These are phyloP conservation scores for Ophiostoma novo-ulmi DNA, from an alignment of 2,329 filamentous ascomycete genomes.

Conservation along the genomic window DNA sequence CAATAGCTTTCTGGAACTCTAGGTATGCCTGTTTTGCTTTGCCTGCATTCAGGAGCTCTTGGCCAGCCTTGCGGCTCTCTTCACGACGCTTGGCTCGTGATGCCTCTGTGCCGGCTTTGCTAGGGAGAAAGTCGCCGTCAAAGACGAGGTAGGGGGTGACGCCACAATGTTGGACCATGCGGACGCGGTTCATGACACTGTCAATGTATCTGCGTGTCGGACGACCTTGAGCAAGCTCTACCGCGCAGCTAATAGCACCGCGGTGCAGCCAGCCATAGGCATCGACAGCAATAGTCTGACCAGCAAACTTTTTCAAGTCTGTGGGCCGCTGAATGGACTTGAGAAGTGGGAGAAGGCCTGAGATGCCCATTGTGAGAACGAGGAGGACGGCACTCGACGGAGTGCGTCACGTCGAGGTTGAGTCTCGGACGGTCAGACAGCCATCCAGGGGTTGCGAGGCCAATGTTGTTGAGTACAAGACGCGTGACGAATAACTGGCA, in stretches of 20 bases:
- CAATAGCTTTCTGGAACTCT: conserved; percentile 90
- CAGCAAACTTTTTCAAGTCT: conserved; percentile 78
- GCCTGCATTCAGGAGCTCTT: conserved; percentile 76
- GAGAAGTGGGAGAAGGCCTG: conserved; percentile 73
- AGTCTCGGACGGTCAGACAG: conserved; percentile 5
- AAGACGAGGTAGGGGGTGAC: conserved; percentile 94
- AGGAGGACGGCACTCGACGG: conserved; percentile 14
- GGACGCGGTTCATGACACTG: conserved; percentile 82
- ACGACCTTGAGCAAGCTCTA: conserved; percentile 82
- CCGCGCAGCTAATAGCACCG: conserved; percentile 81
- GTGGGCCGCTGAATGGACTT: conserved; percentile 93
- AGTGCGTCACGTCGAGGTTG: conserved; percentile 4
- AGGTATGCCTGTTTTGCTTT: conserved; percentile 73
- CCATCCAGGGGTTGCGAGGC: conserved; percentile 18
- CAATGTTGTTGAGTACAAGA: neutral
- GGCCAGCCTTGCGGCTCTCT: conserved; percentile 67
- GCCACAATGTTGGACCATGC: conserved; percentile 90
- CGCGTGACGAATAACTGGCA: neutral
- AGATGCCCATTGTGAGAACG: conserved; percentile 28
- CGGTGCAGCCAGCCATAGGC: conserved; percentile 98
- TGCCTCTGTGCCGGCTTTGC: conserved; percentile 82
- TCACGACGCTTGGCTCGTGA: conserved; percentile 70
- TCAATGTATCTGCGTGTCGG: conserved; percentile 87
- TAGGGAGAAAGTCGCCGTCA: conserved; percentile 90
- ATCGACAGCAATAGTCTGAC: conserved; percentile 89